Base-by-base conservation (phyloP, 2,329 filamentous ascomycete genomes). In the Calonectria henricotiae region DNA sequence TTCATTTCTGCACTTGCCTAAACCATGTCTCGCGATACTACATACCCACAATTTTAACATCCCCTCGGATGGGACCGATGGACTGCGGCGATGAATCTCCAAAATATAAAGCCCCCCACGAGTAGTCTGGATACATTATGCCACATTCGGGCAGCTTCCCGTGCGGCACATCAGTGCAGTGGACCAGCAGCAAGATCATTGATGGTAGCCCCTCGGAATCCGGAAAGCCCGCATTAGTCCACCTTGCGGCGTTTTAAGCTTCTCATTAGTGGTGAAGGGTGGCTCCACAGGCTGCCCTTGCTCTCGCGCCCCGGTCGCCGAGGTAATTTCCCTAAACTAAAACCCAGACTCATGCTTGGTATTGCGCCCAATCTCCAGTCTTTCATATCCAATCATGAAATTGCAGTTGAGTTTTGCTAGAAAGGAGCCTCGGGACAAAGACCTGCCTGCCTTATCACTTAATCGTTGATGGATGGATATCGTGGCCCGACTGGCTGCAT, bases 231-330 rank as follows among this genome's bases (percentile, higher is more conserved):
- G 30, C 32, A 27, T 32, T 20, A 27, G 23, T 20, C 23, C 37
- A 58, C 11, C 51, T 23, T 37, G 32, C 51, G 32, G 35, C 51
- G 51, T 37, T 58, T 58, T 58, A 58, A 58, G 51, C 32, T 39
- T 58, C 30, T 23, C 9, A 23, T 46, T 46, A 37, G 51, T 23
- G 12, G 12, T 39, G 35, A 13, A 58, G 43, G 43, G 12, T 13
- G 15, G 20, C 51, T 39, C 51, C 51, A 58, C 35, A 17, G 15
- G 15, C 47, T 0, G 11, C 30, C 30, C 20, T 55, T 15, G 41
- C 17, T 6, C 17, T 37, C 7, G 17, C 7, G 17, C 17, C 5
- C 17, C 41, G 20, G 17, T 44, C 5, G 43, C 5, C 43, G n/a
- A 12, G 43, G 43, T 23, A 37, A 37, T 37, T 37, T 37, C 35